Conservation (phyloP, 306 rosid genomes). For the Prunus armeniaca region DNA sequence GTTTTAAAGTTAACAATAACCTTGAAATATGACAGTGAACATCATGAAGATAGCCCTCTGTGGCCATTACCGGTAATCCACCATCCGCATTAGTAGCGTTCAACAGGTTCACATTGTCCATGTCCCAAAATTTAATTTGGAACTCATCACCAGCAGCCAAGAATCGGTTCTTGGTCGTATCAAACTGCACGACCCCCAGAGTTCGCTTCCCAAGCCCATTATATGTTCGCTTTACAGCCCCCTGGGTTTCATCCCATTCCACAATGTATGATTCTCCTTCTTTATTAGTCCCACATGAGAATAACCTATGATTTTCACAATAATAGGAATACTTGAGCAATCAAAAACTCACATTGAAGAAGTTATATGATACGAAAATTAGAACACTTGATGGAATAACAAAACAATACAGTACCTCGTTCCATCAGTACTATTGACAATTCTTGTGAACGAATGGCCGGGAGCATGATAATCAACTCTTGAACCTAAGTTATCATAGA, state of each 20-base stretch:
- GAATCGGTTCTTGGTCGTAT: slow-evolving; percentile 22
- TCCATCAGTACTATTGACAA: slow-evolving; percentile 37
- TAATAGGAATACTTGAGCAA: background rate
- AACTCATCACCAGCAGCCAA: slow-evolving; percentile 47
- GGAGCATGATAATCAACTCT: slow-evolving; percentile 28
- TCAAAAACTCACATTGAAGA: background rate
- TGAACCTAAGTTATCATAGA: slow-evolving; percentile 11
- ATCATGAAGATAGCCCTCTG: background rate
- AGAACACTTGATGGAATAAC: background rate
- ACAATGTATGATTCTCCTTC: slow-evolving; percentile 38
- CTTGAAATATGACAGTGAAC: slow-evolving; percentile 7
- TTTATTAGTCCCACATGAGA: slow-evolving; percentile 37
- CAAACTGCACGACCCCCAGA: slow-evolving; percentile 27
- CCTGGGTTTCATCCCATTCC: slow-evolving; percentile 46
- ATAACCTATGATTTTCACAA: slow-evolving; percentile 25
- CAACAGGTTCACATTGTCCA: slow-evolving; percentile 37
- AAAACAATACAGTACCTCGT: slow-evolving; percentile 16
- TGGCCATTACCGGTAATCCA: slow-evolving; percentile 30
- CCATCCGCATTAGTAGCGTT: slow-evolving; percentile 22
- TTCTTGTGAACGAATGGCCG: slow-evolving; percentile 27
- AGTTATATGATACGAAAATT: background rate
- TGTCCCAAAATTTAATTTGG: slow-evolving; percentile 41
- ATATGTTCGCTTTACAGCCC: slow-evolving; percentile 27
- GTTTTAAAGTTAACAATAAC: background rate
- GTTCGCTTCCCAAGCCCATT: slow-evolving; percentile 35